These are phyloP conservation scores for Hymenotorrendiella dingleyae DNA, from an alignment of 2,329 filamentous ascomycete genomes.

Conservation along the genomic window DNA sequence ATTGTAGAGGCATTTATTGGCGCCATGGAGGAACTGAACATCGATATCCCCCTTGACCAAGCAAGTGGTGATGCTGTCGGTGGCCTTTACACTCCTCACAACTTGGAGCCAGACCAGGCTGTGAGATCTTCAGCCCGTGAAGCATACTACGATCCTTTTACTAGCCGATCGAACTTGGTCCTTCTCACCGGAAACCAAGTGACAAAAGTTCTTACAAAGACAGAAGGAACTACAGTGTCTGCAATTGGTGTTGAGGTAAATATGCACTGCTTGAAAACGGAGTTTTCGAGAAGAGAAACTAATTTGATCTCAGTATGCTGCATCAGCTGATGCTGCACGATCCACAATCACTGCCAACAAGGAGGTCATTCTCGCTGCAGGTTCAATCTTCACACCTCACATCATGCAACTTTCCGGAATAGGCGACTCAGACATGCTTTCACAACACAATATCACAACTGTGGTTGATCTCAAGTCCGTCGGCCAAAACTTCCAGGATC, in stretches of 20 bases:
- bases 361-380: constrained; percentile 34
- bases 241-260: neutral
- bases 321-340: neutral
- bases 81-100: neutral
- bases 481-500: constrained; percentile 32
- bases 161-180: neutral
- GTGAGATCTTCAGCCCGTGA: neutral
- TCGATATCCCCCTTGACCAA: neutral
- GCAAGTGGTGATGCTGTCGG: neutral
- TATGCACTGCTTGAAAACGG: no score
- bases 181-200: neutral
- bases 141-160: neutral
- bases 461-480: constrained; percentile 35
- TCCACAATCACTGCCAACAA: constrained; percentile 1
- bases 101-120: neutral
- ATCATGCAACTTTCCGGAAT: constrained; percentile 21
- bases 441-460: constrained; percentile 26
- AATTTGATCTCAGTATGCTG: neutral
- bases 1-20: neutral
- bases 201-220: neutral
- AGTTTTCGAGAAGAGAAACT: neutral
- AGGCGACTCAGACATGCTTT: constrained; percentile 26
- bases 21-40: neutral
- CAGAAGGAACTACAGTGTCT: neutral
- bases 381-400: constrained; percentile 25